Base-by-base conservation (phyloP, 1,284 basidiomycete genomes). In the Cutaneotrichosporon spelunceum region DNA sequence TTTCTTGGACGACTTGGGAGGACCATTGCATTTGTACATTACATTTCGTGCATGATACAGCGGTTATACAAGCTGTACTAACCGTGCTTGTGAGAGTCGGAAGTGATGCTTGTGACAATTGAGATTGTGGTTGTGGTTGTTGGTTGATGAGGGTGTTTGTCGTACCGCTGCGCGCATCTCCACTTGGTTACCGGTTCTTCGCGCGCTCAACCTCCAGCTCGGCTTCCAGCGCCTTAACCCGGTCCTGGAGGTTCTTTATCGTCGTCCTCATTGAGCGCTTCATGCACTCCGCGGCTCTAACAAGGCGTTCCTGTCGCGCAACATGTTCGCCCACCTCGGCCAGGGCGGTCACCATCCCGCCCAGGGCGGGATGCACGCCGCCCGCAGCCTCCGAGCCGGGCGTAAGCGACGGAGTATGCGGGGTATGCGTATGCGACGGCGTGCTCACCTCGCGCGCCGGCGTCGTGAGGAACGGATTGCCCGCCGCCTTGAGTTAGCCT, bases 241-340 rank as follows among this genome's bases (percentile, higher is more conserved):
- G 55, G 11, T 72, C 71, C 59, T 75, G 66, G 47, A 73, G 63
- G 21, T 59, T 63, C 49, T 65, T 61, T 16, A 78, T 74, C 26
- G 68, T 72, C 53, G 58, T 69, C 23, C 76, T 65, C 64, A 78
- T 71, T 16, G 70, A 69, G 39, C 70, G 61, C 61, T 76, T 76
- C 66, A 72, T 72, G 45, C 68, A 63, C 36, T 78, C 72, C 0
- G 71, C 70, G 0, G 74, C 74, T 8, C 61, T 56, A 16, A 76
- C 62, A n/a, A 74, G 63, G 8, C 76, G 57, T 24, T 78, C 76
- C 62, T 73, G 70, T 4, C 74, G 71, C 36, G 69, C 61, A 6
- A 78, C 61, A 55, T 76, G 70, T 52, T 73, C 76, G 1, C 66
- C 68, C 2, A 78, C 36, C 8, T 70, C 67, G 34, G 67, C 66